Conservation (phyloP, 2,329 filamentous ascomycete genomes). For the Pseudogymnoascus sp. region DNA sequence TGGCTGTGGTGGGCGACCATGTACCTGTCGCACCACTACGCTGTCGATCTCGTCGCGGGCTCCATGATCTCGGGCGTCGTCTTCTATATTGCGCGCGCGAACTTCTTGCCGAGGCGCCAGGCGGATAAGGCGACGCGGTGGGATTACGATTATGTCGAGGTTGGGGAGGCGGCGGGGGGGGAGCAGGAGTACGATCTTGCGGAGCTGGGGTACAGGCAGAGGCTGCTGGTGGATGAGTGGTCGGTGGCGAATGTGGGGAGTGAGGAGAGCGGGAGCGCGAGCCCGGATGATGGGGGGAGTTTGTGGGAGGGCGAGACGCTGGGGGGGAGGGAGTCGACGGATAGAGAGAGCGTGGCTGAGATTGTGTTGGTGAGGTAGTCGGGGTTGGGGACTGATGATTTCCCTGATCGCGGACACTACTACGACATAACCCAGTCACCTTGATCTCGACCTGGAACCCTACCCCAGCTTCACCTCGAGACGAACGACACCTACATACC, state of each 20-base stretch:
- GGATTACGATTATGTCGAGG: constrained; percentile 91
- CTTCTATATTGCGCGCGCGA: constrained; percentile 74
- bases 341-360: background rate
- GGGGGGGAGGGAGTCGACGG: constrained; percentile 9
- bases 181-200: constrained; percentile 41
- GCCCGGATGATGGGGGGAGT: constrained; percentile 45
- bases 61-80: constrained; percentile 68
- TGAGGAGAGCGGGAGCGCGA: constrained; percentile 24
- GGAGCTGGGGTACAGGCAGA: constrained; percentile 20
- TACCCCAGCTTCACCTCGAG: background rate
- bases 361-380: background rate
- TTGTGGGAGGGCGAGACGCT: constrained; percentile 50
- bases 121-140: constrained; percentile 79
- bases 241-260: constrained; percentile 74
- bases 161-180: constrained; percentile 58
- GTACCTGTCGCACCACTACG: constrained; percentile 96
- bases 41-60: constrained; percentile 82
- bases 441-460: too few relatives aligned
- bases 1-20: constrained; percentile 99
- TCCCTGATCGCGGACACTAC: too few relatives aligned
- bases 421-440: too few relatives aligned
- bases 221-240: constrained; percentile 52
- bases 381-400: too few relatives aligned
- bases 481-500: background rate
- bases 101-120: constrained; percentile 76